These are phyloP conservation scores for Solanum medicagineum DNA, from an alignment of 257 asterid genomes.

Conservation along the genomic window DNA sequence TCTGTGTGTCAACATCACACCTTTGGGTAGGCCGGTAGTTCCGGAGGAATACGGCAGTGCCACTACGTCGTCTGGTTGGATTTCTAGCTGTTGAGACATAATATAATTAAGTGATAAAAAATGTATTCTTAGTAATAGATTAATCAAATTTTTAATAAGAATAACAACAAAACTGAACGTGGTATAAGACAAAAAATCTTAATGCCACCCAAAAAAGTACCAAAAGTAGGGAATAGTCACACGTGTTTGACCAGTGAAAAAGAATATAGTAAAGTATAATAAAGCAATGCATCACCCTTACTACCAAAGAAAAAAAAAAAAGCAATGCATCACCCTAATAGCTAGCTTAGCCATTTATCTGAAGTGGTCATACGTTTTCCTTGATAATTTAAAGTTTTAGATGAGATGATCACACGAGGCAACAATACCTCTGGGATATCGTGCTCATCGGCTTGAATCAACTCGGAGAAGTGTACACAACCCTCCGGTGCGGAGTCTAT, in stretches of 20 bases:
- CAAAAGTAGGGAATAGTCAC: background rate
- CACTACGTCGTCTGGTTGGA: slow-evolving; percentile 62
- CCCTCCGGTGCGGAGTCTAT: slow-evolving; percentile 35
- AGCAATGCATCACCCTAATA: too few species aligned
- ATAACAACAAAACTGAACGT: background rate
- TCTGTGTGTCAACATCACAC: slow-evolving; percentile 90
- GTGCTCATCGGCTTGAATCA: slow-evolving; percentile 29
- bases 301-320: too few species aligned
- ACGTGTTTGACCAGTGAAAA: background rate
- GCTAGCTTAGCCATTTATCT: too few species aligned
- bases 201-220: too few species aligned
- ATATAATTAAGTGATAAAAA: background rate
- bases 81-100: background rate
- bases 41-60: slow-evolving; percentile 94
- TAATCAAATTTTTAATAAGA: background rate
- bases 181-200: background rate
- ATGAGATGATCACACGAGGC: background rate
- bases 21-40: slow-evolving; percentile 91
- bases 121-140: background rate
- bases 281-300: too few species aligned
- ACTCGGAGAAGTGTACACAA: slow-evolving; percentile 38
- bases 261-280: background rate
- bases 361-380: too few species aligned
- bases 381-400: background rate
- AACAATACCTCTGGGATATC: slow-evolving; percentile 29